Evolutionary conservation across 1,139 yeast species (phyloP).

Genomic region (Debaryomycetaceae sp.): DNA sequence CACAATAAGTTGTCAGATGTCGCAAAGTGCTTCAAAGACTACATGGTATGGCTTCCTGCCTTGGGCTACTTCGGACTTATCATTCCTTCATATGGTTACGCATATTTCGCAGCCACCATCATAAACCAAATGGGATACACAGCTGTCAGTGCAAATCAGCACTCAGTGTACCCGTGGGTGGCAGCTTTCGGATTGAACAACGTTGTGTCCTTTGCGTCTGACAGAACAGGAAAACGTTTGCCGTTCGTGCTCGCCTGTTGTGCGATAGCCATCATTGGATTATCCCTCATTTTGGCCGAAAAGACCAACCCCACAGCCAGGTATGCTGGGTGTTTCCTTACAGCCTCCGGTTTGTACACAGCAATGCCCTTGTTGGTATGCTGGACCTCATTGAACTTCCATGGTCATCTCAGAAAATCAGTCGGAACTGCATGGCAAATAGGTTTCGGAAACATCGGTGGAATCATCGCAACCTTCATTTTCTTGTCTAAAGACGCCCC

Average conservation of each 20-base stretch:
- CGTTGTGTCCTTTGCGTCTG: conserved; percentile 48
- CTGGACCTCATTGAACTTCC: conserved; percentile 65
- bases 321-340: conserved; percentile 70
- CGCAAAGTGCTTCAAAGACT: conserved; percentile 43
- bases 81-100: conserved; percentile 69
- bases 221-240: conserved; percentile 41
- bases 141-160: conserved; percentile 61
- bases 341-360: conserved; percentile 63
- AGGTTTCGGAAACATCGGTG: conserved; percentile 83
- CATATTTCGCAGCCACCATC: conserved; percentile 66
- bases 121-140: conserved; percentile 56
- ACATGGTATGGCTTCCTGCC: conserved; percentile 53
- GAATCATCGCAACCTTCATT: conserved; percentile 67
- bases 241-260: conserved; percentile 45
- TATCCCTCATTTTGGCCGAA: conserved; percentile 49
- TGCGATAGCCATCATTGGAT: conserved; percentile 50
- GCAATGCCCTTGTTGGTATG: conserved; percentile 76
- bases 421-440: conserved; percentile 76
- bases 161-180: conserved; percentile 73
- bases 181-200: conserved; percentile 57
- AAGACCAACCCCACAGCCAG: conserved; percentile 36
- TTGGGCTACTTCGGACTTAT: conserved; percentile 60
- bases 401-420: conserved; percentile 68
- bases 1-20: conserved; percentile 43
- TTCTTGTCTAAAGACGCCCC: conserved; percentile 61